A percentile compares a stretch with the other conserved stretches of the same genome.
These are phyloP conservation scores for Ustilago xerochloae DNA, from an alignment of 1,284 basidiomycete species.

Conservation along the genomic window DNA sequence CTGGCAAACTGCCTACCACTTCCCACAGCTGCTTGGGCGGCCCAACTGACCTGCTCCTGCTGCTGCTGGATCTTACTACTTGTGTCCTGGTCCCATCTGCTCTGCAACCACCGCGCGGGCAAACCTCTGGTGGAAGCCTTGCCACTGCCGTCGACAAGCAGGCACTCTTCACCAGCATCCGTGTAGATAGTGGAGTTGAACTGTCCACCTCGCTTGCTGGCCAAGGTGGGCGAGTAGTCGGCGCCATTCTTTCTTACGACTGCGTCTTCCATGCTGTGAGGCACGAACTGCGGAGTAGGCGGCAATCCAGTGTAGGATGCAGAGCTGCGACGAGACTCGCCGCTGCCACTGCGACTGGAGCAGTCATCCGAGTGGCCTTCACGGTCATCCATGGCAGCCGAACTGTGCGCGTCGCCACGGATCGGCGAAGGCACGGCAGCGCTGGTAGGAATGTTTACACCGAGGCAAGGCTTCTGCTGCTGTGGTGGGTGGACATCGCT, in stretches of 20 bases:
- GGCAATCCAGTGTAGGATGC: slow-evolving; percentile 58
- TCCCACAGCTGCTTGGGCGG: background rate
- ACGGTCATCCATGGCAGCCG: slow-evolving; percentile 31
- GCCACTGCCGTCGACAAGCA: slow-evolving; percentile 11
- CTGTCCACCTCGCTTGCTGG: slow-evolving; percentile 23
- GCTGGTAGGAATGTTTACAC: slow-evolving; percentile 19
- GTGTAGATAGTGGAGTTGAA: slow-evolving; percentile 16
- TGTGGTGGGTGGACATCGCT: slow-evolving; percentile 29
- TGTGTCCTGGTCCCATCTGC: slow-evolving; percentile 33
- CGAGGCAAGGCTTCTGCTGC: slow-evolving; percentile 20
- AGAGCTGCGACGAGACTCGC: slow-evolving; percentile 48
- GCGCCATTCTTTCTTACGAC: background rate
- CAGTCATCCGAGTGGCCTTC: slow-evolving; percentile 44
- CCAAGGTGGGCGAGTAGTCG: slow-evolving; percentile 30
- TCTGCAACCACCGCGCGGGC: slow-evolving; percentile 36
- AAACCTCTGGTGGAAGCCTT: slow-evolving; percentile 22
- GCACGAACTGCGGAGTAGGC: slow-evolving; percentile 50
- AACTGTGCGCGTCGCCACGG: slow-evolving; percentile 18
- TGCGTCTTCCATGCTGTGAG: slow-evolving; percentile 37
- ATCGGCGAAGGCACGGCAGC: slow-evolving; percentile 16
- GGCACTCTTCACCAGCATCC: slow-evolving; percentile 10
- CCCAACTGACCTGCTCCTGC: slow-evolving; percentile 3
- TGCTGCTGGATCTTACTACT: slow-evolving; percentile 12
- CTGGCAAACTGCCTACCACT: slow-evolving; percentile 25
- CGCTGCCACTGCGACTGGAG: slow-evolving; percentile 51